A percentile compares a stretch with the other conserved stretches of the same genome.
Conservation (phyloP, 192 early-diverging fungal genomes). For the Bifiguratus adelaidae region DNA sequence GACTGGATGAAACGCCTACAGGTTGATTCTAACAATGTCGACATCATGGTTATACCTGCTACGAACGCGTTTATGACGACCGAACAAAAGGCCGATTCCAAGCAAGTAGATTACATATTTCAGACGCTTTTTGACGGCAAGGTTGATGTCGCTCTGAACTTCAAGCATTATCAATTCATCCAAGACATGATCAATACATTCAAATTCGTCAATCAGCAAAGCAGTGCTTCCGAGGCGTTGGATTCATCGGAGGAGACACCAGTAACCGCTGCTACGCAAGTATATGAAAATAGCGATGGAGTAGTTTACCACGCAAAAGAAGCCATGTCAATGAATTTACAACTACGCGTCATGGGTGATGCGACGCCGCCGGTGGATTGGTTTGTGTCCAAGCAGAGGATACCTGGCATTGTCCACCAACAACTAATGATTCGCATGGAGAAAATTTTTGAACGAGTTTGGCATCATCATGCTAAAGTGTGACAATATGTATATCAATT, state of each 20-base stretch:
- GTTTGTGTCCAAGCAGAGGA: constrained; percentile 26
- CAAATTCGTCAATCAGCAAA: no score
- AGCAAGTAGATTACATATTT: constrained; percentile 22
- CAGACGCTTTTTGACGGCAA: constrained; percentile 22
- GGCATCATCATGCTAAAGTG: constrained; percentile 6
- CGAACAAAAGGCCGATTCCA: not conserved
- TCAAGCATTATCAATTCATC: constrained; percentile 29
- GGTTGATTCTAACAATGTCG: constrained; percentile 7
- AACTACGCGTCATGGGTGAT: constrained; percentile 32
- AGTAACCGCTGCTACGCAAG: no score
- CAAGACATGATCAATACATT: constrained; percentile 26
- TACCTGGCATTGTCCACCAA: constrained; percentile 32
- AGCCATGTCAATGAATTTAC: constrained; percentile 29
- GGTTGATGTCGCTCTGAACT: constrained; percentile 31
- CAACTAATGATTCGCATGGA: constrained; percentile 28
- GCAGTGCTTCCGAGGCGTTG: no score
- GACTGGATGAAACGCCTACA: no score
- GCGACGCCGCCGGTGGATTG: constrained; percentile 43
- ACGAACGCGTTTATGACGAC: constrained; percentile 29
- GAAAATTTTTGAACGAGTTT: constrained; percentile 13
- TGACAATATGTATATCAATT: no score
- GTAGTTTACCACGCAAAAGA: constrained; percentile 7
- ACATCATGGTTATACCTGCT: constrained; percentile 25
- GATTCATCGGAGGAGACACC: no score
- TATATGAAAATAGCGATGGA: not conserved